Conservation (phyloP, 1,139 yeast species). For the Lodderomyces jiufengensis region DNA sequence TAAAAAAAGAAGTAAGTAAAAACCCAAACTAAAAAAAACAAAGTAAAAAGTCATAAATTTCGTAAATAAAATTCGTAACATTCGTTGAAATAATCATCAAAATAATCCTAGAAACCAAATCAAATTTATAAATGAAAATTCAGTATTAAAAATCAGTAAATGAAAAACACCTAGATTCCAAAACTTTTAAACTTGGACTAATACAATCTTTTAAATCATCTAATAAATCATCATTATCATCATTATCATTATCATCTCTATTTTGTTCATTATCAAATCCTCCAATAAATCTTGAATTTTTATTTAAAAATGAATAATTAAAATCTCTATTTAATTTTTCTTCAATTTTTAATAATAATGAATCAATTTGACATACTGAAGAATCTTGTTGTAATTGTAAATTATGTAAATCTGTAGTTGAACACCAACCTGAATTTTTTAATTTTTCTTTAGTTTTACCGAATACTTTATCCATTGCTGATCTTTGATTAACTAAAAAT, state of each 20-base stretch:
- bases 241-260: neutral
- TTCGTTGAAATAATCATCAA: no score
- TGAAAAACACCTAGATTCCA: slow-evolving; percentile 27
- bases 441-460: slow-evolving; percentile 34
- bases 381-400: slow-evolving; percentile 36
- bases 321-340: slow-evolving; percentile 27
- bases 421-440: slow-evolving; percentile 44
- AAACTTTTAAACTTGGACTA: slow-evolving; percentile 21
- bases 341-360: slow-evolving; percentile 31
- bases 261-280: neutral
- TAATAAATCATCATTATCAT: neutral
- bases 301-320: slow-evolving; percentile 21
- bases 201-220: slow-evolving; percentile 10
- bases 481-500: slow-evolving; percentile 31
- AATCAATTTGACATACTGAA: slow-evolving; percentile 29
- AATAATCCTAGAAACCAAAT: no score
- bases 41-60: no score
- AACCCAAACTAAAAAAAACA: no score
- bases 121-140: no score
- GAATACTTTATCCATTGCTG: slow-evolving; percentile 33
- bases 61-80: no score
- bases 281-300: slow-evolving; percentile 1
- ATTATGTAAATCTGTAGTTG: slow-evolving; percentile 41
- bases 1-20: no score
- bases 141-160: slow-evolving; percentile 17